These are phyloP conservation scores for Pseudocercospora fuligena DNA, from an alignment of 2,329 filamentous ascomycete species.

Conservation along the genomic window DNA sequence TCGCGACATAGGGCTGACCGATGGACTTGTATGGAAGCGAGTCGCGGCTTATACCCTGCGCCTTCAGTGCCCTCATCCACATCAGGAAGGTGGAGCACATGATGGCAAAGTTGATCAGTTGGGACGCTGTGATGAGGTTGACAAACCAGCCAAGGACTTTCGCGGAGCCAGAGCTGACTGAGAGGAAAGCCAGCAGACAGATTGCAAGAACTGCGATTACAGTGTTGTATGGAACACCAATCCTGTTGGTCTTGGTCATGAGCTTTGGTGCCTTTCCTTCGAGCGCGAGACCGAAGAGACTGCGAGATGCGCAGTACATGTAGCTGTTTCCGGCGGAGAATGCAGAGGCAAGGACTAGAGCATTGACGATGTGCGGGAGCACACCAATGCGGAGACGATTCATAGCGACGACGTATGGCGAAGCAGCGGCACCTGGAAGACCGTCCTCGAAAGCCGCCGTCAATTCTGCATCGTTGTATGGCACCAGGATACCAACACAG, in stretches of 20 bases:
- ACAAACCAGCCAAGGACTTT: slow-evolving; percentile 75
- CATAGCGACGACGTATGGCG: slow-evolving; percentile 70
- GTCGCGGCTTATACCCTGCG: slow-evolving; percentile 69
- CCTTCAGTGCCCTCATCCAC: slow-evolving; percentile 70
- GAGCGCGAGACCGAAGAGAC: slow-evolving; percentile 68
- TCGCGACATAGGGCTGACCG: slow-evolving; percentile 73
- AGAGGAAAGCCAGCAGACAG: slow-evolving; percentile 72
- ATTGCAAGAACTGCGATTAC: slow-evolving; percentile 69
- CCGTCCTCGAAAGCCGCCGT: slow-evolving; percentile 54
- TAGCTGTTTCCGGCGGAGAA: slow-evolving; percentile 72
- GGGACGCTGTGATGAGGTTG: slow-evolving; percentile 71
- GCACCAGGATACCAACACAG: slow-evolving; percentile 72
- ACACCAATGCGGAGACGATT: slow-evolving; percentile 65
- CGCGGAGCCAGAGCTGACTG: slow-evolving; percentile 68
- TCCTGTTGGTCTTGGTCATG: slow-evolving; percentile 63
- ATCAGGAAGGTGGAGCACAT: slow-evolving; percentile 73
- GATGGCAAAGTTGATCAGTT: slow-evolving; percentile 72
- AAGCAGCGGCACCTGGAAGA: slow-evolving; percentile 64
- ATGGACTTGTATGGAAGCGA: slow-evolving; percentile 69
- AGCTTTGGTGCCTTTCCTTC: slow-evolving; percentile 60
- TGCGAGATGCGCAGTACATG: slow-evolving; percentile 69
- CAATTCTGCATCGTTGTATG: slow-evolving; percentile 71
- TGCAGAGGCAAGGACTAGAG: slow-evolving; percentile 64
- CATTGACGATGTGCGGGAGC: slow-evolving; percentile 73
- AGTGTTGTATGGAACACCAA: slow-evolving; percentile 76